Evolutionary conservation across 1,284 basidiomycete species (phyloP).

Genomic region (Schizophyllum commune): DNA sequence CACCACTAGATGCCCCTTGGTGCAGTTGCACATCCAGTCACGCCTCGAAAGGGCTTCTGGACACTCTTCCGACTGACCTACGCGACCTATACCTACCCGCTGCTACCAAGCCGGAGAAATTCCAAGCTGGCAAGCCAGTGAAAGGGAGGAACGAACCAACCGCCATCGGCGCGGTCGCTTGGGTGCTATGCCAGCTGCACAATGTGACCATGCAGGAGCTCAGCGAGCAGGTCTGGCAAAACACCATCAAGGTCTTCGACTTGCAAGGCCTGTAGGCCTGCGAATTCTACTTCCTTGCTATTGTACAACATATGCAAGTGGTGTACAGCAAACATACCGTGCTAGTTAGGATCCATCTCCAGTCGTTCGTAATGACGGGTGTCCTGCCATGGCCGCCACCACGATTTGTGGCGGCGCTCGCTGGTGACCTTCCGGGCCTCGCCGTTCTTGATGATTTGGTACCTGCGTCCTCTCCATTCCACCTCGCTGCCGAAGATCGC

Average conservation of each 20-base stretch:
- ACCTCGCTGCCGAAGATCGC: constrained; percentile 78
- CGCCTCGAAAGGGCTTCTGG: constrained; percentile 56
- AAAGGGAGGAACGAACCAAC: constrained; percentile 83
- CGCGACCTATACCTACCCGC: constrained; percentile 46
- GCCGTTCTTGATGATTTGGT: constrained; percentile 58
- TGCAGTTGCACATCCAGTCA: constrained; percentile 75
- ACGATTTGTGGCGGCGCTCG: not conserved
- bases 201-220: constrained; percentile 53
- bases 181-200: constrained; percentile 60
- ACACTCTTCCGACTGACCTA: constrained; percentile 42
- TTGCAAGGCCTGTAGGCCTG: constrained; percentile 20
- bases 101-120: constrained; percentile 62
- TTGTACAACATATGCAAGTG: not conserved
- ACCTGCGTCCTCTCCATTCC: constrained; percentile 73
- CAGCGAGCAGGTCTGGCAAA: constrained; percentile 54
- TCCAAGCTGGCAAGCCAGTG: constrained; percentile 53
- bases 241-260: constrained; percentile 59
- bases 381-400: not conserved
- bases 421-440: constrained; percentile 33
- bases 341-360: not conserved
- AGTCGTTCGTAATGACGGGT: not conserved
- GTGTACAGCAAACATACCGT: not conserved
- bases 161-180: constrained; percentile 69
- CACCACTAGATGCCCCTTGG: constrained; percentile 68
- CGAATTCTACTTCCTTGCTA: not conserved